phyloP scores from a whole-genome alignment of 2,329 filamentous ascomycete genomes.

The Dactylellina parvicollis region DNA sequence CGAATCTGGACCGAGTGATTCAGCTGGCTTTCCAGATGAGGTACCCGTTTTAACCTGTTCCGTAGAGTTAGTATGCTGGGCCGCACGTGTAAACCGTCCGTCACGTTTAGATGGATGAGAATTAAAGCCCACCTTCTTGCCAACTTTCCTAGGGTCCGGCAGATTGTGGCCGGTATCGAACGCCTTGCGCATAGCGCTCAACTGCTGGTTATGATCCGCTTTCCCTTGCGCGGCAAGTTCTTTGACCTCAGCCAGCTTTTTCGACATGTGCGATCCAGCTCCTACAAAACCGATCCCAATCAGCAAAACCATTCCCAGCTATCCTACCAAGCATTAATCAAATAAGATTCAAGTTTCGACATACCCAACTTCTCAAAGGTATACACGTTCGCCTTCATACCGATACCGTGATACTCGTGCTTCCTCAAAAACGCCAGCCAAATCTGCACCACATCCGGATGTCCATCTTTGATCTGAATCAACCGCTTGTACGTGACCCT shows the following conservation, averaged over 20 bases:
- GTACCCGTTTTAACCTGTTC: too few species aligned
- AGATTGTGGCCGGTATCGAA: constrained; percentile 23
- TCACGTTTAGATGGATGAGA: too few species aligned
- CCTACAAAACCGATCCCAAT: constrained; percentile 34
- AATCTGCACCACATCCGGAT: constrained; percentile 85
- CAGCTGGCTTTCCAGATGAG: too few species aligned
- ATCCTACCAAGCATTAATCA: background rate
- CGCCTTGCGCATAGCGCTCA: constrained; percentile 35
- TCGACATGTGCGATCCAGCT: constrained; percentile 26
- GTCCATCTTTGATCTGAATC: constrained; percentile 91
- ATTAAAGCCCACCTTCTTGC: constrained; percentile 4
- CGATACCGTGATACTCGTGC: constrained; percentile 93
- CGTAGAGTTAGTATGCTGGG: too few species aligned
- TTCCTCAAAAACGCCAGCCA: constrained; percentile 94
- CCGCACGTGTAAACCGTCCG: too few species aligned
- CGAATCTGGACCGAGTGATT: too few species aligned
- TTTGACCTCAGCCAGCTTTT: constrained; percentile 36
- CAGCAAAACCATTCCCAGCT: background rate
- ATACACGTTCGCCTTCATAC: constrained; percentile 98
- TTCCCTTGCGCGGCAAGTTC: constrained; percentile 23
- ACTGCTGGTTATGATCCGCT: constrained; percentile 39
- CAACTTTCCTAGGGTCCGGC: constrained; percentile 1
- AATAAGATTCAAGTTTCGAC: constrained; percentile 43
- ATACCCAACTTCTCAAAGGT: constrained; percentile 80
- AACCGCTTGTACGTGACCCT: constrained; percentile 83